Evolutionary conservation across 2,329 filamentous ascomycete species (phyloP), one percentile per base, ranked within the genome.

Genomic region (Colletotrichum incanum): DNA sequence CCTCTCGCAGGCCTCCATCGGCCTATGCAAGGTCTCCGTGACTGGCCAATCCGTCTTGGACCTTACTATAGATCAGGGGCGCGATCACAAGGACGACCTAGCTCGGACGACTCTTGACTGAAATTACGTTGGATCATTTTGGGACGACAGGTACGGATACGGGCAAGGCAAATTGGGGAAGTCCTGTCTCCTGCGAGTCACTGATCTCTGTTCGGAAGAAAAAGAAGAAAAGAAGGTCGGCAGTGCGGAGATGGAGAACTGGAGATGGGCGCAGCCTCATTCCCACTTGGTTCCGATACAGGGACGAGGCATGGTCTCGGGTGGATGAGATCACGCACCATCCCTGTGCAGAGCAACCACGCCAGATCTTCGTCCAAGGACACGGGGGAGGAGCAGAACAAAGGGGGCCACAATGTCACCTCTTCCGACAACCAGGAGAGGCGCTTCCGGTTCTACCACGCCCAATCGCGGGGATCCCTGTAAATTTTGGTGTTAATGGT

Each of bases 41-140:
- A 49, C 58, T 59, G 65, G 65, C 8, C 34, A 45, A 31, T 47
- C 41, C 58, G 26, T 49, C 39, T n/a, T 45, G 11, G 43, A n/a
- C 9, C n/a, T 56, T 41, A 66, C 52, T 73, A 23, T 77, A 52
- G 34, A 78, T 73, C 23, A 76, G 69, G n/a, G 74, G 69, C 23
- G 72, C 73, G 52, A 54, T 65, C 55, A 70, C 67, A 50, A 50
- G 67, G 45, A 65, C 64, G 68, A 50, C 50, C 69, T 59, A 34
- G 69, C 28, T 72, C 37, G 39, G 49, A 59, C 28, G 58, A 23
- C 2, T 39, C 45, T 59, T 62, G 16, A 45, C 45, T 55, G 23
- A 64, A 60, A 64, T 69, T 60, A 41, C 52, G n/a, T 26, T 26
- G 59, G 39, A 43, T 59, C 58, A 54, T 49, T 34, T 63, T 62